Percentiles rank a stretch among this genome's conserved stretches.
Evolutionary conservation across 306 rosid genomes (phyloP).

Genomic region (Pyrus pyrifolia): DNA sequence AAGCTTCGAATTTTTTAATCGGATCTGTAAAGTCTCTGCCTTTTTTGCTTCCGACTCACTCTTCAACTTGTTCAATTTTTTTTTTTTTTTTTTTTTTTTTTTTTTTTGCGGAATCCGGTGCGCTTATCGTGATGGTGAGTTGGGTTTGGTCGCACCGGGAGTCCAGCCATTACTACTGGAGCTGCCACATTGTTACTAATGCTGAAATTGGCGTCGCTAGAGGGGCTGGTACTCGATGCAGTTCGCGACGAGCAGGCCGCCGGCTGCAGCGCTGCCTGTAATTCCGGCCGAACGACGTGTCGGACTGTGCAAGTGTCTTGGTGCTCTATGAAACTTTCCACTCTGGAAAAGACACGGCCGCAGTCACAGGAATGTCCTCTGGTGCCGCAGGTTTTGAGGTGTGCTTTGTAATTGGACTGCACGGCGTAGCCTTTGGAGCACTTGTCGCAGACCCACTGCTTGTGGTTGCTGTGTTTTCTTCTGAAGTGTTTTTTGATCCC

Average conservation of each 20-base stretch:
- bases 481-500: conserved; percentile 91
- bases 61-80: no score
- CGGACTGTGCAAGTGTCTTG: conserved; percentile 76
- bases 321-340: conserved; percentile 96
- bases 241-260: conserved; percentile 58
- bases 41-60: no score
- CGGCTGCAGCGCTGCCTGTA: conserved; percentile 31
- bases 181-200: background rate
- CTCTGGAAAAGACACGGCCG: conserved; percentile 98
- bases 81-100: no score
- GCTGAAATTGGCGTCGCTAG: conserved; percentile 59
- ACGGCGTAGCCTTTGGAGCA: conserved; percentile 94
- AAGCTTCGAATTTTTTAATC: no score
- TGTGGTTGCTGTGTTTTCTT: conserved; percentile 80
- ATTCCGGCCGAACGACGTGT: conserved; percentile 40
- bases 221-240: conserved; percentile 76
- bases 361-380: conserved; percentile 98
- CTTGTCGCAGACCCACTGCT: conserved; percentile 91
- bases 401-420: conserved; percentile 94
- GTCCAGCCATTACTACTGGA: conserved; percentile 33
- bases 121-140: conserved; percentile 3
- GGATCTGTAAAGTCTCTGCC: no score
- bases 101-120: no score
- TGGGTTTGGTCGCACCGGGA: conserved; percentile 31
- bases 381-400: conserved; percentile 96